Conservation (phyloP, 192 early-diverging fungal species). For the Linnemannia exigua region DNA sequence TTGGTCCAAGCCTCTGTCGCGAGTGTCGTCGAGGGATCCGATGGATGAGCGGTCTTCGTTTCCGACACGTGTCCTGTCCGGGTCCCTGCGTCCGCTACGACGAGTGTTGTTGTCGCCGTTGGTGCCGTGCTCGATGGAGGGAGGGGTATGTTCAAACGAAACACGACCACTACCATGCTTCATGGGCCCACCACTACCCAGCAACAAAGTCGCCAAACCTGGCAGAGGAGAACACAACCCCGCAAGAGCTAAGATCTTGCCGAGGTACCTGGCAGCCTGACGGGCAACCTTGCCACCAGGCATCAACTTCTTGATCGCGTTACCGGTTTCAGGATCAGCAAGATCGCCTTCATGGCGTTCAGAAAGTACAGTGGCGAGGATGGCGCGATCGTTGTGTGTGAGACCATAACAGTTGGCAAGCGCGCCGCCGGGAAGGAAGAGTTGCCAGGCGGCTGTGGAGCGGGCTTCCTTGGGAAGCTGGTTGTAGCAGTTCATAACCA, state of each 20-base stretch:
- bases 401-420: constrained; percentile 66
- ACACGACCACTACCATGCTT: constrained; percentile 31
- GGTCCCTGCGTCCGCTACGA: neutral
- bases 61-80: neutral
- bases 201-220: constrained; percentile 32
- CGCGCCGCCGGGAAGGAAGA: constrained; percentile 64
- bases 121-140: neutral
- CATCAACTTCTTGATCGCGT: constrained; percentile 57
- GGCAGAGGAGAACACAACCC: constrained; percentile 51
- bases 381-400: constrained; percentile 64
- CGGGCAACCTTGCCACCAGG: constrained; percentile 57
- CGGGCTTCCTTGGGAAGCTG: constrained; percentile 67
- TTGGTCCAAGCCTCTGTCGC: neutral
- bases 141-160: constrained; percentile 31
- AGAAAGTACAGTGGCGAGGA: constrained; percentile 61
- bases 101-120: constrained; percentile 35
- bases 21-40: neutral
- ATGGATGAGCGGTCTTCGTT: constrained; percentile 12
- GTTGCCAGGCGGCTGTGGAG: constrained; percentile 64
- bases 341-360: constrained; percentile 66
- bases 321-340: constrained; percentile 55
- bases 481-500: constrained; percentile 63
- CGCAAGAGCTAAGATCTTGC: constrained; percentile 52
- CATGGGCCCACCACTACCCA: constrained; percentile 15
- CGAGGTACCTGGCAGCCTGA: constrained; percentile 64